These are phyloP conservation scores for Fusarium sp. DNA, from an alignment of 2,329 filamentous ascomycete species.

Conservation along the genomic window DNA sequence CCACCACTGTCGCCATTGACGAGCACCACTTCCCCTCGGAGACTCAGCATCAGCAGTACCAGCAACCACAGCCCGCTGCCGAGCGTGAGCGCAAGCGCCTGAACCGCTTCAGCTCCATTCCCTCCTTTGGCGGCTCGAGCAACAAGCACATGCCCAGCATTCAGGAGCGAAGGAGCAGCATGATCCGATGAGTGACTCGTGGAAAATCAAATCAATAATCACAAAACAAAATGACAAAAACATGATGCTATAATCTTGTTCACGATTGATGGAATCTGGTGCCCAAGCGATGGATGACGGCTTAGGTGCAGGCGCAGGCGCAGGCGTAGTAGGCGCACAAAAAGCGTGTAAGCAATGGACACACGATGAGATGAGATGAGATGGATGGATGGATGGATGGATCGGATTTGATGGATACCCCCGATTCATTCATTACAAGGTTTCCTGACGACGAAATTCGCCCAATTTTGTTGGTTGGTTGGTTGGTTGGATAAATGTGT, in stretches of 20 bases:
- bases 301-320: slow-evolving; percentile 8
- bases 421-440: slow-evolving; percentile 27
- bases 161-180: slow-evolving; percentile 55
- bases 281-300: slow-evolving; percentile 23
- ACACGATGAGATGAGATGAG: slow-evolving; percentile 34
- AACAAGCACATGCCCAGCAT: slow-evolving; percentile 49
- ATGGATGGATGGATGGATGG: slow-evolving; percentile 33
- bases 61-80: slow-evolving; percentile 23
- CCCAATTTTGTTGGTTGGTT: slow-evolving; percentile 1
- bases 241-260: slow-evolving; percentile 25
- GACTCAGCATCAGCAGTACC: slow-evolving; percentile 20
- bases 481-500: slow-evolving; percentile 11
- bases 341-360: slow-evolving; percentile 31
- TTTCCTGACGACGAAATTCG: slow-evolving; percentile 28
- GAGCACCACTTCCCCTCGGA: slow-evolving; percentile 35
- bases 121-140: slow-evolving; percentile 58
- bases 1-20: slow-evolving; percentile 42
- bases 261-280: slow-evolving; percentile 42
- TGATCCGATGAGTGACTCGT: slow-evolving; percentile 46
- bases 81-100: slow-evolving; percentile 56
- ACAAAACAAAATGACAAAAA: slow-evolving; percentile 23
- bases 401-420: slow-evolving; percentile 39
- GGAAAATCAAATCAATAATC: slow-evolving; percentile 22
- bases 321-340: slow-evolving; percentile 33
- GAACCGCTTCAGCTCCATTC: slow-evolving; percentile 65